phyloP scores from a whole-genome alignment of 345 rosid genomes.

The Hirschfeldia incana region DNA sequence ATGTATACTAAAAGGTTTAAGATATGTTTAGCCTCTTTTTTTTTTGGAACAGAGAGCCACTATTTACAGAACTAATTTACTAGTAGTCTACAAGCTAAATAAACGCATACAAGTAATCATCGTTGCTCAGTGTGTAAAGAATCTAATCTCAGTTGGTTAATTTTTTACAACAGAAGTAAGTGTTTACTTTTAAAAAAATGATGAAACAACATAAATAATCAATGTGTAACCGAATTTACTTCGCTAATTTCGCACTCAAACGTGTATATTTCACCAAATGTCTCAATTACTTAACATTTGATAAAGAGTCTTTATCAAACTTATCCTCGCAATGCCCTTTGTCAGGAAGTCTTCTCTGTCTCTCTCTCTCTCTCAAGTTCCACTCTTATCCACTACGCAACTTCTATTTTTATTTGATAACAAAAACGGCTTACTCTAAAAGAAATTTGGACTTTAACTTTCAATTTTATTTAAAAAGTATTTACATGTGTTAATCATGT shows the following conservation, averaged over 20 bases:
- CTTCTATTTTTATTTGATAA: conserved; percentile 7
- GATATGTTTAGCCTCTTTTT: neutral
- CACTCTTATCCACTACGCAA: conserved; percentile 32
- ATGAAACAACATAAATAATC: neutral
- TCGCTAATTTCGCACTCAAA: too few species aligned
- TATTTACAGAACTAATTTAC: neutral
- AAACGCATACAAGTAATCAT: conserved; percentile 22
- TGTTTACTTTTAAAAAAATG: neutral
- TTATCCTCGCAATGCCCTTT: conserved; percentile 4
- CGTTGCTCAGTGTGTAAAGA: conserved; percentile 27
- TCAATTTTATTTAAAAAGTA: neutral
- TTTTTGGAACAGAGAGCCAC: neutral
- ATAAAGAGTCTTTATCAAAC: too few species aligned
- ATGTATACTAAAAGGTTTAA: neutral
- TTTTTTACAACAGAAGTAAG: neutral
- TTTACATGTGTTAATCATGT: neutral
- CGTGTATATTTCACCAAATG: too few species aligned
- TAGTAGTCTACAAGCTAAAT: neutral
- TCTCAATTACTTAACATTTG: neutral
- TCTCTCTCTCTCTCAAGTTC: neutral
- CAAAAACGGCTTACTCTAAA: neutral
- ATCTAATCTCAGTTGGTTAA: neutral
- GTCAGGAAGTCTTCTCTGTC: neutral
- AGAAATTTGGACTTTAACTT: neutral
- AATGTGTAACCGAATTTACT: too few species aligned